phyloP scores from a whole-genome alignment of 176 grass and related monocot genomes.

The Bonia amplexicaulis region DNA sequence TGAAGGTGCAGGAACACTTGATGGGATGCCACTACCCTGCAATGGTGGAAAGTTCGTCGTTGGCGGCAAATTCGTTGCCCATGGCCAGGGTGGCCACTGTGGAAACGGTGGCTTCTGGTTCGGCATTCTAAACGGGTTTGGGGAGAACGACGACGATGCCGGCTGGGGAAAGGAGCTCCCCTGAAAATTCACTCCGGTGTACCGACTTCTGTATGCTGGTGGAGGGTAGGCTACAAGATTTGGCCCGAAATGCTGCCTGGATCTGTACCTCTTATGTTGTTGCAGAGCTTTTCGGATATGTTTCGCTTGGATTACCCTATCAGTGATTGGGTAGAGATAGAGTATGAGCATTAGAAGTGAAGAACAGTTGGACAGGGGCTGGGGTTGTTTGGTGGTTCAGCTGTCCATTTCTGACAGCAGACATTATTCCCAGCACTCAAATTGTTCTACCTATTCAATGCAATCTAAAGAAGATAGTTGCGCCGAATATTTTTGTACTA shows the following conservation, averaged over 20 bases:
- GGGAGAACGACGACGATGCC: background rate
- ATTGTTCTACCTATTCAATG: background rate
- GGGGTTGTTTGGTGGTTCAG: conserved; percentile 27
- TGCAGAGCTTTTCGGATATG: background rate
- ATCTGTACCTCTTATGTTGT: conserved; percentile 13
- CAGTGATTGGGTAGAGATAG: conserved; percentile 8
- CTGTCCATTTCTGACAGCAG: conserved; percentile 40
- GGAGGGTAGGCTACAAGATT: background rate
- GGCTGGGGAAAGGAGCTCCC: background rate
- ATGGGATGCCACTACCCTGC: background rate
- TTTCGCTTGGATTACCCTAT: background rate
- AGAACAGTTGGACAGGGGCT: conserved; percentile 2
- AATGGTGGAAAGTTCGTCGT: background rate
- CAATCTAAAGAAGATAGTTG: background rate
- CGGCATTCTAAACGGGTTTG: background rate
- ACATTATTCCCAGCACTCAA: conserved; percentile 14
- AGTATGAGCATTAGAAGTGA: background rate
- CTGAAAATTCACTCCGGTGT: background rate
- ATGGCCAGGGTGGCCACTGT: conserved; percentile 31
- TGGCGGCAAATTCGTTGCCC: background rate
- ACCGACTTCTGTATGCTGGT: background rate
- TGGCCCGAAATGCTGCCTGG: background rate
- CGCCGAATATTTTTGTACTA: background rate
- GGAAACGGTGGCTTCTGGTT: background rate
- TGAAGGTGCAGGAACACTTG: conserved; percentile 6